Evolutionary conservation across 768 basidiomycete species (phyloP), one percentile per base, ranked within the genome.

Genomic region (Serendipita vermifera): DNA sequence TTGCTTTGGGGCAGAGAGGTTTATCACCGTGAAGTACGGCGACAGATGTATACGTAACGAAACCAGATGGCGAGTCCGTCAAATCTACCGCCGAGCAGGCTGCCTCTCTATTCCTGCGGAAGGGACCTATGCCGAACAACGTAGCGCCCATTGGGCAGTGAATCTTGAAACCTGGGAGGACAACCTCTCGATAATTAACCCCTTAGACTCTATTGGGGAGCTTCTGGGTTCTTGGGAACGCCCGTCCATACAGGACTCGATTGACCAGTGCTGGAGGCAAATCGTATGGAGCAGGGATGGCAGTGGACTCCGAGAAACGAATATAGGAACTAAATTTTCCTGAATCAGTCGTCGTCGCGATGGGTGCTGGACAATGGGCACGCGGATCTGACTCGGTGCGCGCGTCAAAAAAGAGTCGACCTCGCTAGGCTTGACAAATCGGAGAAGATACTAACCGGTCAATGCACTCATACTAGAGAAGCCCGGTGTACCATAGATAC

Each of bases 191-290:
- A n/a, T n/a, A n/a, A n/a, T n/a, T n/a, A n/a, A n/a, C n/a, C n/a
- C n/a, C n/a, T n/a, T n/a, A n/a, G n/a, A n/a, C n/a, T n/a, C n/a
- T n/a, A n/a, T n/a, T n/a, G n/a, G n/a, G n/a, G n/a, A n/a, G n/a
- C n/a, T n/a, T n/a, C n/a, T n/a, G n/a, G n/a, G n/a, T n/a, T n/a
- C n/a, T n/a, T n/a, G n/a, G n/a, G n/a, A n/a, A n/a, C n/a, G n/a
- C 55, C 22, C 9, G 56, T 22, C 57, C 57, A 57, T 87, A 88
- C 31, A 85, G 63, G 43, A 86, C 79, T 51, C 82, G 80, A 62
- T 89, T 89, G 29, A 90, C 85, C 39, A 87, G 65, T 11, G 84
- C 83, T 53, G 87, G 80, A 3, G 89, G 89, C 60, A 91, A 78
- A 66, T 92, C 89, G 66, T 87, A 87, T 35, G 85, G 68, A 57